phyloP scores from a whole-genome alignment of 2,329 filamentous ascomycete species.

The Chaetothyriales sp. region DNA sequence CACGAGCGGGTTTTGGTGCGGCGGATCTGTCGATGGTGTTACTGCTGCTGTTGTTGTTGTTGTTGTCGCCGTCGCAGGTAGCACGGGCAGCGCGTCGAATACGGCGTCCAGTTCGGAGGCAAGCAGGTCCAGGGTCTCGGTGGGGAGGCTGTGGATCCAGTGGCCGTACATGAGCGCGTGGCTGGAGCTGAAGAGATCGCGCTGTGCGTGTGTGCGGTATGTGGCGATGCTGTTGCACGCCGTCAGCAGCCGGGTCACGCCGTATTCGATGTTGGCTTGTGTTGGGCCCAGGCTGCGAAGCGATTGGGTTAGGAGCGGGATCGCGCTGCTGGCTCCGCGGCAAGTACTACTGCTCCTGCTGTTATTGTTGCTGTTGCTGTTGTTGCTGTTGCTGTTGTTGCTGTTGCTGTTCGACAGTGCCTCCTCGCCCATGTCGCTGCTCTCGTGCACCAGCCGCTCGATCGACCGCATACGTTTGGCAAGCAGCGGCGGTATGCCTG shows the following conservation, averaged over 20 bases:
- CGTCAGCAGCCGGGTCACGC: constrained; percentile 41
- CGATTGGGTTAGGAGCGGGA: constrained; percentile 36
- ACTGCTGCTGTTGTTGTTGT: no score
- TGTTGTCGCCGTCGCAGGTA: background rate
- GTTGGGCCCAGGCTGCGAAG: constrained; percentile 37
- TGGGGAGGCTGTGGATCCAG: constrained; percentile 29
- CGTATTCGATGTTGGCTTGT: constrained; percentile 42
- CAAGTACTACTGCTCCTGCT: constrained; percentile 9
- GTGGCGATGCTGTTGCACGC: constrained; percentile 43
- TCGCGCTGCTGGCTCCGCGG: constrained; percentile 31
- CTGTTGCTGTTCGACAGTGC: constrained; percentile 28
- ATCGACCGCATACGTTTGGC: constrained; percentile 41
- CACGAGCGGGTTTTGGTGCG: constrained; percentile 36
- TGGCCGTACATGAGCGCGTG: constrained; percentile 39
- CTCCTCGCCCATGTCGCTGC: constrained; percentile 12
- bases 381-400: constrained; percentile 30
- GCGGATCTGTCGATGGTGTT: constrained; percentile 21
- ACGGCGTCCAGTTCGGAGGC: constrained; percentile 42
- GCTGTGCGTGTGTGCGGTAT: constrained; percentile 46
- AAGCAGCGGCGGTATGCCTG: constrained; percentile 35
- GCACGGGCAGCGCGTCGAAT: constrained; percentile 35
- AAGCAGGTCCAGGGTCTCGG: constrained; percentile 41
- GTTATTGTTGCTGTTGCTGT: constrained; percentile 24
- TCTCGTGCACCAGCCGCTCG: constrained; percentile 37
- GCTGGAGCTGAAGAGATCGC: constrained; percentile 42